A percentile compares a stretch with the other conserved stretches of the same genome.
These are phyloP conservation scores for Diplosphaera chodatii DNA, from an alignment of 139 green algal genomes.

Conservation along the genomic window DNA sequence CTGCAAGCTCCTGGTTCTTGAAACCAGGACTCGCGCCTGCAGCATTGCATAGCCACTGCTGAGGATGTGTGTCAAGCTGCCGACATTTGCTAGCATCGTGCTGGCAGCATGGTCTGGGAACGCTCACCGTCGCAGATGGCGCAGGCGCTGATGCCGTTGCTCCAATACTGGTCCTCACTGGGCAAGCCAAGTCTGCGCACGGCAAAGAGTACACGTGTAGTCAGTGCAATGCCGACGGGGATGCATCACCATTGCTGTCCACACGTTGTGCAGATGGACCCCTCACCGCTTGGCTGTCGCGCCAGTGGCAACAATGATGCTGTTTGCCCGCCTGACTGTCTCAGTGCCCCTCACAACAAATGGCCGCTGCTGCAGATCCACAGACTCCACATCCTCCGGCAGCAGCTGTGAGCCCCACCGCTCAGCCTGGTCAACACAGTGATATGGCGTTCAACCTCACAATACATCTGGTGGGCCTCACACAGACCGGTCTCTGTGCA, in stretches of 20 bases:
- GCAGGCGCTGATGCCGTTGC: constrained; percentile 89
- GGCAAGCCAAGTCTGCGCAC: constrained; percentile 63
- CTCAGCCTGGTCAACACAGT: constrained; percentile 62
- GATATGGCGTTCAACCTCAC: no score
- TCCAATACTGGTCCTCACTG: constrained; percentile 86
- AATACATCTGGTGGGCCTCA: no score
- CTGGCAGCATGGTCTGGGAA: no score
- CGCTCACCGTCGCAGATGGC: constrained; percentile 93
- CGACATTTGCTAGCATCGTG: no score
- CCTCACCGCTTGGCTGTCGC: constrained; percentile 78
- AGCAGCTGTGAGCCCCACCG: constrained; percentile 85
- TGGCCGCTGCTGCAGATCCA: constrained; percentile 76
- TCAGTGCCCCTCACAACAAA: constrained; percentile 72
- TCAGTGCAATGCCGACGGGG: no score
- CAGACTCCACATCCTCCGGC: constrained; percentile 88
- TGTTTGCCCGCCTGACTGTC: constrained; percentile 57
- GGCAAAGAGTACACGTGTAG: not conserved
- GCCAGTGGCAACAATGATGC: constrained; percentile 92
- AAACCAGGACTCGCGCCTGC: constrained; percentile 69
- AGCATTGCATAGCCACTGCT: not conserved
- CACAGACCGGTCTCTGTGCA: no score
- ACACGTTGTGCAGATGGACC: no score
- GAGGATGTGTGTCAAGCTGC: no score
- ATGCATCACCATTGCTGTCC: no score
- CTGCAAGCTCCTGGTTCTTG: constrained; percentile 80